These are phyloP conservation scores for Aspergillus ochraceus DNA, from an alignment of 2,329 filamentous ascomycete species.

Conservation along the genomic window DNA sequence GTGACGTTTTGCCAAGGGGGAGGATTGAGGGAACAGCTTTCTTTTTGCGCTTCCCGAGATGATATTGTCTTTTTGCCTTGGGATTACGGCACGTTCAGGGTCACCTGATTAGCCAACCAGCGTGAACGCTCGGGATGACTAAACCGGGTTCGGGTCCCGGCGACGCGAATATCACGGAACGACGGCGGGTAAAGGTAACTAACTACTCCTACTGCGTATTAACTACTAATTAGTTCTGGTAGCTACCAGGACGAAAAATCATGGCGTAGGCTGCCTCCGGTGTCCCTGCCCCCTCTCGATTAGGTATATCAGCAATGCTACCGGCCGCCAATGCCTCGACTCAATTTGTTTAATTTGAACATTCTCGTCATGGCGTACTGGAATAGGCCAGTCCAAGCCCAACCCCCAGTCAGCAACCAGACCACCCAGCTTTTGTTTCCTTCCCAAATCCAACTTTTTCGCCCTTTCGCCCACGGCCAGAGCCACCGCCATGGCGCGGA, in stretches of 20 bases:
- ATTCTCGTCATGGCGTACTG: conserved; percentile 50
- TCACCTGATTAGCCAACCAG: conserved; percentile 31
- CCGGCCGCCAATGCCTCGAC: conserved; percentile 16
- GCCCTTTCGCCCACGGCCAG: conserved; percentile 47
- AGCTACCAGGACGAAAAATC: too few relatives aligned
- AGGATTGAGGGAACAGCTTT: conserved; percentile 31
- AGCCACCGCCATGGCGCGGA: conserved; percentile 49
- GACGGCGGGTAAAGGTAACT: neutral
- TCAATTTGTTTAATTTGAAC: conserved; percentile 53
- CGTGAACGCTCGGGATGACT: conserved; percentile 27
- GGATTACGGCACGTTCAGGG: conserved; percentile 26
- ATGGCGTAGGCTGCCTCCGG: too few relatives aligned
- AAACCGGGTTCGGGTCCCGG: conserved; percentile 23
- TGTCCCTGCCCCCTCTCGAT: too few relatives aligned
- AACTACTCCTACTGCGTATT: too few relatives aligned
- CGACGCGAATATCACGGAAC: conserved; percentile 37
- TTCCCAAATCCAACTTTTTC: conserved; percentile 47
- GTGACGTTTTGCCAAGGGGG: conserved; percentile 17
- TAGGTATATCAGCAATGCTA: neutral
- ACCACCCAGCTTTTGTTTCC: conserved; percentile 54
- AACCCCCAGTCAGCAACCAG: conserved; percentile 51
- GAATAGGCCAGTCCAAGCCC: conserved; percentile 43
- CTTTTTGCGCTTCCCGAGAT: conserved; percentile 35
- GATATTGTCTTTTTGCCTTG: conserved; percentile 23
- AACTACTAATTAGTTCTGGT: too few relatives aligned